Percentiles rank a stretch among this genome's conserved stretches.
These are phyloP conservation scores for Trametes elegans DNA, from an alignment of 768 basidiomycete species.

Conservation along the genomic window DNA sequence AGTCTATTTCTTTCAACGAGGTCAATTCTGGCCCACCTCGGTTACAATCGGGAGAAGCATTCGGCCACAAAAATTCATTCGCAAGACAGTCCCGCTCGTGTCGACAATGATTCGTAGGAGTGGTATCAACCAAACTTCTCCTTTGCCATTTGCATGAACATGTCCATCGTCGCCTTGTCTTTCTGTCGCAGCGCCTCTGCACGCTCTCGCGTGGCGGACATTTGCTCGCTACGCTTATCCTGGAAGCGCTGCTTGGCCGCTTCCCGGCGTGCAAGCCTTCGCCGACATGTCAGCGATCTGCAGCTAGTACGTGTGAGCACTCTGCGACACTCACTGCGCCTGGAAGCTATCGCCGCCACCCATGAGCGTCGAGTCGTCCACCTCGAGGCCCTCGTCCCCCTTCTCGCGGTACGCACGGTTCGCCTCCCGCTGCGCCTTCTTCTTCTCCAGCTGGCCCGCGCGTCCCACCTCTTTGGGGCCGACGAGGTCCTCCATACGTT, in stretches of 20 bases:
- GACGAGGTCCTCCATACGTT: conserved; percentile 72
- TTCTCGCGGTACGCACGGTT: conserved; percentile 70
- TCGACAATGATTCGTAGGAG: background rate
- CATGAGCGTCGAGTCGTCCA: conserved; percentile 75
- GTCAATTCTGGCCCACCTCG: too few species aligned
- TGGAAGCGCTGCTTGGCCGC: conserved; percentile 62
- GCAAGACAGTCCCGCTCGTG: too few species aligned
- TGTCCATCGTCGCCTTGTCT: conserved; percentile 93
- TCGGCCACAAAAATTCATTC: too few species aligned
- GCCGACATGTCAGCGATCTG: background rate
- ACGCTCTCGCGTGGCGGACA: conserved; percentile 56
- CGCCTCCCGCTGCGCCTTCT: conserved; percentile 65
- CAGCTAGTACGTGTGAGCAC: too few species aligned
- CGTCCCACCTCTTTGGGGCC: conserved; percentile 79
- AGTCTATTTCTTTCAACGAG: too few species aligned
- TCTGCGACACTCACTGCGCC: conserved; percentile 50
- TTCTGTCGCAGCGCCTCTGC: conserved; percentile 65
- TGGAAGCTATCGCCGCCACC: conserved; percentile 83
- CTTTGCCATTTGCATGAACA: conserved; percentile 93
- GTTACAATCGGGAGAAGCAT: too few species aligned
- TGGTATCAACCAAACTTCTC: conserved; percentile 68
- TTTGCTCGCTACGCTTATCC: conserved; percentile 58
- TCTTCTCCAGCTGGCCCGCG: conserved; percentile 88
- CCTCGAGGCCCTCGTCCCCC: conserved; percentile 73
- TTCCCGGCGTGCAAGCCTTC: conserved; percentile 73